Evolutionary conservation across 106 monocot species (phyloP), one percentile per base, ranked within the genome.

Genomic region (Acorus calamus): DNA sequence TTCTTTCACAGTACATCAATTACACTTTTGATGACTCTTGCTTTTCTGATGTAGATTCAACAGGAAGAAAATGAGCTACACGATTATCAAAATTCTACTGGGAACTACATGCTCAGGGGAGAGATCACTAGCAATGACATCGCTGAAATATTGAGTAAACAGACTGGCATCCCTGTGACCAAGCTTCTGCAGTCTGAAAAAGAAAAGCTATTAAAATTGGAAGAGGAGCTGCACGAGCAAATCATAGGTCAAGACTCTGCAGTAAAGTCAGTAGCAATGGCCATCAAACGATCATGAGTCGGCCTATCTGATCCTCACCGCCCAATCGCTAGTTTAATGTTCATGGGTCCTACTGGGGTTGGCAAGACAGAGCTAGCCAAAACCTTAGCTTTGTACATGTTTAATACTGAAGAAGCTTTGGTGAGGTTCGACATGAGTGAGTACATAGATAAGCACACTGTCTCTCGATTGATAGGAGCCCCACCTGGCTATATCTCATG

Each of bases 161-260:
- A 92, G 98, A 99, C 98, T 3, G 92, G 92, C 10, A 99, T 99
- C 51, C 98, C 98, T 8, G 81, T 99, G 43, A 88, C 98, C 28
- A 99, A 99, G 73, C 58, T 99, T 52, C 79, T 92, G 66, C 88
- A 99, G 51, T 88, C 98, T 14, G 98, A 99, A 14, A 80, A 88
- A 60, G 98, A 92, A 45, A 99, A 99, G 55, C 77, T 99, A 14
- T 81, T 99, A 0, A 59, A 99, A 69, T 73, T 92, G 56, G 98
- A 99, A 74, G 85, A 84, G 67, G 98, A 99, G 73, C 81, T 99
- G 1, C 98, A 99, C 79, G 85, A 78, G 69, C 88, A 92, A 41
- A 83, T 99, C 46, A 83, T 99, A 7, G 58, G 58, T 11, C 42
- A 59, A 9, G 58, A 14, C 9, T 5, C 5, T 28, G 58, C 58